phyloP scores from a whole-genome alignment of 305 asterid genomes.

The Fraxinus xanthoxyloides region DNA sequence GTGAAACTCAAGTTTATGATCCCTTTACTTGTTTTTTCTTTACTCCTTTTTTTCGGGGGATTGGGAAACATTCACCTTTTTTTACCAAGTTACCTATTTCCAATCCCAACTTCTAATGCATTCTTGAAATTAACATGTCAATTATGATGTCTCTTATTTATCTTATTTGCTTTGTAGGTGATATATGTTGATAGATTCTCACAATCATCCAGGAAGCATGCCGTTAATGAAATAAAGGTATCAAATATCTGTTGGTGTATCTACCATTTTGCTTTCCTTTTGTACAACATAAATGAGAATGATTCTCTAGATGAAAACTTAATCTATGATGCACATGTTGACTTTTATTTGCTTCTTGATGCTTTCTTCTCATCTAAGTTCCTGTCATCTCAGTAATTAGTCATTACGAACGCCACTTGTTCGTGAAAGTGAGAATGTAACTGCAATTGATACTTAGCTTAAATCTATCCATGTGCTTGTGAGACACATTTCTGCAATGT shows the following conservation, averaged over 20 bases:
- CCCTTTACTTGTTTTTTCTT: not conserved
- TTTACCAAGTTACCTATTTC: not conserved
- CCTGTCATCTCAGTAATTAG: not conserved
- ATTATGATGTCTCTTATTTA: not conserved
- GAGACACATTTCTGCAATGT: not conserved
- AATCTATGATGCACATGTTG: not conserved
- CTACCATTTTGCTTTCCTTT: slow-evolving; percentile 5
- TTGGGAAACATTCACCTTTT: not conserved
- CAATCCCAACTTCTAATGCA: not conserved
- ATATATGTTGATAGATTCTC: slow-evolving; percentile 93
- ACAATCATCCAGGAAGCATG: slow-evolving; percentile 78
- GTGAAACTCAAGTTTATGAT: slow-evolving; percentile 31
- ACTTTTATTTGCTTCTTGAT: not conserved
- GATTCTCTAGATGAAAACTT: not conserved
- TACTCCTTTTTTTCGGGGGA: not conserved
- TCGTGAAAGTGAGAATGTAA: not conserved
- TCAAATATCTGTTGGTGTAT: slow-evolving; percentile 30
- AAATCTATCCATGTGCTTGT: not conserved
- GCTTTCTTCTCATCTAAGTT: not conserved
- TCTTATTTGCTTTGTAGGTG: slow-evolving; percentile 48
- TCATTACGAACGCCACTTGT: not conserved
- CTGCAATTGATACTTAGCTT: not conserved
- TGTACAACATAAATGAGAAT: slow-evolving; percentile 1
- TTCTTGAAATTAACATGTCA: not conserved
- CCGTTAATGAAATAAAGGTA: slow-evolving; percentile 97